Evolutionary conservation across 2,329 filamentous ascomycete species (phyloP).

Genomic region (Aspergillus pseudoviridinutans): DNA sequence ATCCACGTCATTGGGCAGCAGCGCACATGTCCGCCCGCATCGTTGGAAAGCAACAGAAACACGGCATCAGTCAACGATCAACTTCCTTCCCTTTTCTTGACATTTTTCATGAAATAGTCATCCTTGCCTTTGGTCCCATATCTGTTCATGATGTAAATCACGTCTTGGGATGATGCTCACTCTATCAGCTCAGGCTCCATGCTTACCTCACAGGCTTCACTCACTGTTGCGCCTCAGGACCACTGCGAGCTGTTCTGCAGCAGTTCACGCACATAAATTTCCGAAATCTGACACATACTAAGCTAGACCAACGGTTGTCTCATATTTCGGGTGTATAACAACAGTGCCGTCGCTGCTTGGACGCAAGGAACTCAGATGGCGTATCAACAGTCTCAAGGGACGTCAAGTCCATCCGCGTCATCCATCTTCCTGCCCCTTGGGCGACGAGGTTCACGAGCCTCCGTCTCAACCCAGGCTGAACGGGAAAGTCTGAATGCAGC

Average conservation of each 20-base stretch:
- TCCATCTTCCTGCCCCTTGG: conserved; percentile 44
- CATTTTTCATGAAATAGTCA: neutral
- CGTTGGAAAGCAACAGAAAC: neutral
- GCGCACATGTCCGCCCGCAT: conserved; percentile 5
- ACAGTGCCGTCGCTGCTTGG: conserved; percentile 2
- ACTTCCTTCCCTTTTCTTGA: neutral
- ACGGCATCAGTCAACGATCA: neutral
- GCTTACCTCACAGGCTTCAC: conserved; percentile 9
- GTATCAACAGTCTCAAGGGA: conserved; percentile 34
- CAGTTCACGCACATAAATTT: conserved; percentile 2
- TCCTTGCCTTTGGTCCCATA: neutral
- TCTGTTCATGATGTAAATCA: neutral
- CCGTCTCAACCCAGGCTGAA: conserved; percentile 55
- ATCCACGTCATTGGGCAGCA: conserved; percentile 32
- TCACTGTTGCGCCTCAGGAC: conserved; percentile 3
- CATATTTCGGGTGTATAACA: neutral
- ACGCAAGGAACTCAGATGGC: conserved; percentile 27
- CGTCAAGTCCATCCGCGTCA: conserved; percentile 42
- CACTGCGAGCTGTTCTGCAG: conserved; percentile 14
- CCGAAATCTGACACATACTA: conserved; percentile 9
- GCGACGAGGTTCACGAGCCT: conserved; percentile 47
- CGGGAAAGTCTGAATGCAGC: conserved; percentile 71
- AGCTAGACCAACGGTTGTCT: neutral
- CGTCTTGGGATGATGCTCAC: conserved; percentile 11
- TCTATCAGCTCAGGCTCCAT: conserved; percentile 10